A percentile compares a stretch with the other conserved stretches of the same genome.
Evolutionary conservation across 2,329 filamentous ascomycete genomes (phyloP).

Genomic region (Hypoxylon sp.): DNA sequence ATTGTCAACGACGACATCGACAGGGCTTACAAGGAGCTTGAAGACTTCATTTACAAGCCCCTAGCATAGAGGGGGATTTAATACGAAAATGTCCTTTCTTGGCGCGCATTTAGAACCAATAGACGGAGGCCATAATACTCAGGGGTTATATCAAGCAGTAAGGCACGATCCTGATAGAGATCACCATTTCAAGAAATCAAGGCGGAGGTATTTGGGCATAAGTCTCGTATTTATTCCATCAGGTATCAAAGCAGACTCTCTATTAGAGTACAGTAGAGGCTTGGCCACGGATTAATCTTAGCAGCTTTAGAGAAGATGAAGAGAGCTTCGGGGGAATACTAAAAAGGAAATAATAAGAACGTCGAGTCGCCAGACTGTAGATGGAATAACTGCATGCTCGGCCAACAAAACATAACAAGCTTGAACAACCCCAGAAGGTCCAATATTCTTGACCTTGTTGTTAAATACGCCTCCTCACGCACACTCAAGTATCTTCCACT

Average conservation of each 20-base stretch:
- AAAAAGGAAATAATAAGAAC: constrained; percentile 63
- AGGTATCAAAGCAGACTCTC: constrained; percentile 60
- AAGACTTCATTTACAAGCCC: constrained; percentile 63
- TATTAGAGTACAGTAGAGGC: constrained; percentile 51
- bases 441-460: constrained; percentile 44
- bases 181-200: constrained; percentile 29
- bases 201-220: constrained; percentile 37
- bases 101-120: constrained; percentile 18
- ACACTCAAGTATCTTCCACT: constrained; percentile 44
- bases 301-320: constrained; percentile 55
- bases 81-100: constrained; percentile 5
- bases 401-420: constrained; percentile 58
- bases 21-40: constrained; percentile 67
- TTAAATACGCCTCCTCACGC: constrained; percentile 48
- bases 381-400: constrained; percentile 57
- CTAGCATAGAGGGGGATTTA: constrained; percentile 17
- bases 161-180: constrained; percentile 9
- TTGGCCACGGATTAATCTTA: constrained; percentile 59
- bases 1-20: constrained; percentile 74
- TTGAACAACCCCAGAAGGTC: constrained; percentile 48
- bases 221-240: constrained; percentile 56
- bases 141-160: constrained; percentile 15
- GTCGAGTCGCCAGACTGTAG: constrained; percentile 55
- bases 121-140: constrained; percentile 19
- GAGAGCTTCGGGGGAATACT: constrained; percentile 59